phyloP scores from a whole-genome alignment of 352 stramenopile species.

The Pythium plurisporium region DNA sequence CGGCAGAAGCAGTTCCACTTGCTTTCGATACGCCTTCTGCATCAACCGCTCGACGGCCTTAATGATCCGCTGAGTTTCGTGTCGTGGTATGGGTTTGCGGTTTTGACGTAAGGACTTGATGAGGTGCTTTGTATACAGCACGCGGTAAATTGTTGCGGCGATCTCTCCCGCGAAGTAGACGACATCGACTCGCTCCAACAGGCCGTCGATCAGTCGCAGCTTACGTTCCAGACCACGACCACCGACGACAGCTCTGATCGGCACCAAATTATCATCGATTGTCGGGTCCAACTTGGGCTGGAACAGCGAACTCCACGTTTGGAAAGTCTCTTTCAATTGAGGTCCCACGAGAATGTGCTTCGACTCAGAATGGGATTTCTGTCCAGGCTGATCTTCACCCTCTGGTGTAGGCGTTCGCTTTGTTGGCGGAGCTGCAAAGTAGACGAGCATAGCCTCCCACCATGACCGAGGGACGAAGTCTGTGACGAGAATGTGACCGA shows the following conservation, averaged over 20 bases:
- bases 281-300: slow-evolving; percentile 16
- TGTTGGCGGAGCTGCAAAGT: slow-evolving; percentile 10
- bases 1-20: slow-evolving; percentile 49
- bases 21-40: slow-evolving; percentile 59
- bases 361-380: not conserved
- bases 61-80: slow-evolving; percentile 12
- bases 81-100: slow-evolving; percentile 3
- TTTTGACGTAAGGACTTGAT: slow-evolving; percentile 13
- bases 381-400: not conserved
- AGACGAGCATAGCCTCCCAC: slow-evolving; percentile 25
- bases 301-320: slow-evolving; percentile 28
- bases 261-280: not conserved
- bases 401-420: not conserved
- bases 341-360: slow-evolving; percentile 21
- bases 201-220: slow-evolving; percentile 56
- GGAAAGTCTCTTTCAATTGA: slow-evolving; percentile 9
- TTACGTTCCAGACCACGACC: slow-evolving; percentile 49
- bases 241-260: slow-evolving; percentile 45
- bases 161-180: slow-evolving; percentile 73
- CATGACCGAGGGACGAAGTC: slow-evolving; percentile 21
- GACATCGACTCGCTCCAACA: slow-evolving; percentile 47
- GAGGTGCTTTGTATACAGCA: slow-evolving; percentile 31
- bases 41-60: slow-evolving; percentile 48
- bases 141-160: slow-evolving; percentile 48
- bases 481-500: slow-evolving; percentile 5